Evolutionary conservation across 352 stramenopile genomes (phyloP).

Genomic region (Phytopythium montanum): DNA sequence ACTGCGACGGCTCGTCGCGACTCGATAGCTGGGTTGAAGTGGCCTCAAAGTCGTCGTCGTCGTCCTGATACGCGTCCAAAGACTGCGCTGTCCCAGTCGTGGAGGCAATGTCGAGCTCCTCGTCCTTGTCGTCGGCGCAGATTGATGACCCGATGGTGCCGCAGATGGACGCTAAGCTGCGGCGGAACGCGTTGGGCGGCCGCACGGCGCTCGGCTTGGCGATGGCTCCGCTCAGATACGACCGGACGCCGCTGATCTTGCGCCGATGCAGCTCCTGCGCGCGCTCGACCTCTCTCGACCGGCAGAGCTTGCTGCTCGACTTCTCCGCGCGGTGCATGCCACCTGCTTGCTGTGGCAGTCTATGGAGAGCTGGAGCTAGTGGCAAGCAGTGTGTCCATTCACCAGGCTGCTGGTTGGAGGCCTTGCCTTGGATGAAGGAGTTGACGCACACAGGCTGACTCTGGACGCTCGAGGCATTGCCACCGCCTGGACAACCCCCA

Average conservation of each 20-base stretch:
- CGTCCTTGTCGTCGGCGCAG: background rate
- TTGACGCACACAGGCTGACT: background rate
- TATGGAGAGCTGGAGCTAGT: background rate
- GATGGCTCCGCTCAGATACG: constrained; percentile 39
- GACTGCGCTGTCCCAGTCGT: background rate
- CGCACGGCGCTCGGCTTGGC: constrained; percentile 20
- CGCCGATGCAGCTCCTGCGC: constrained; percentile 64
- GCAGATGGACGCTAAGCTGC: constrained; percentile 9
- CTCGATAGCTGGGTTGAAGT: background rate
- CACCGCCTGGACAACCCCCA: too few relatives aligned
- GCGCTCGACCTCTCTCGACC: constrained; percentile 62
- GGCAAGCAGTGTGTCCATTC: background rate
- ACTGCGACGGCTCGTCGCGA: background rate
- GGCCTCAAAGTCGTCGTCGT: background rate
- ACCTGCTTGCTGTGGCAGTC: background rate
- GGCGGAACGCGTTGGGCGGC: constrained; percentile 15
- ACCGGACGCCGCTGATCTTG: constrained; percentile 70
- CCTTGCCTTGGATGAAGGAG: background rate
- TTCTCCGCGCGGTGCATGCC: constrained; percentile 73
- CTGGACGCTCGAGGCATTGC: too few relatives aligned
- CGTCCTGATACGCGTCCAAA: constrained; percentile 1
- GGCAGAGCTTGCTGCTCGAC: constrained; percentile 74
- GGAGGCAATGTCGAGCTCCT: background rate
- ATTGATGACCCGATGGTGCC: background rate
- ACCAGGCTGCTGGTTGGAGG: background rate